Percentiles rank a stretch among this genome's conserved stretches.
Conservation (phyloP, 1,139 yeast species). For the Entelexis paramagnoliae region DNA sequence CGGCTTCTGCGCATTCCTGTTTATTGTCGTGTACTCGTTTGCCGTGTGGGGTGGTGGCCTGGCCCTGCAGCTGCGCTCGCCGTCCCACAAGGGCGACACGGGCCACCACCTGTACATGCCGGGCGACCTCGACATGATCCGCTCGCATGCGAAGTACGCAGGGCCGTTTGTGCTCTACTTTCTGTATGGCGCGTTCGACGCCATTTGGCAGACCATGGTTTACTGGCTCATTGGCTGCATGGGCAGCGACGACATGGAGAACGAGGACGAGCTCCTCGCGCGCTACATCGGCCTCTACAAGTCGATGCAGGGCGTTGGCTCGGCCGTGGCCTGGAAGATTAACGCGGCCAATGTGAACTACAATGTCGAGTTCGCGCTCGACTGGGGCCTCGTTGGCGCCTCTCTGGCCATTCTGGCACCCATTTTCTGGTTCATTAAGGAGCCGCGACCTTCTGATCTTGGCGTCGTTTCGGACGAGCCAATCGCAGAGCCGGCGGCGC, state of each 20-base stretch:
- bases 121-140: constrained; percentile 37
- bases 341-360: constrained; percentile 40
- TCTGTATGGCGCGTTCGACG: constrained; percentile 50
- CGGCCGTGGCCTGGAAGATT: constrained; percentile 53
- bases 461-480: not conserved
- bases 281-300: constrained; percentile 54
- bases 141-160: constrained; percentile 34
- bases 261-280: constrained; percentile 32
- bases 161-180: constrained; percentile 55
- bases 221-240: constrained; percentile 52
- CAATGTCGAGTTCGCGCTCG: constrained; percentile 41
- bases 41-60: constrained; percentile 57
- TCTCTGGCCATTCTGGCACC: constrained; percentile 40
- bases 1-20: constrained; percentile 41
- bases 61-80: constrained; percentile 40
- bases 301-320: constrained; percentile 55
- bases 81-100: constrained; percentile 29
- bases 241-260: constrained; percentile 28
- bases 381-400: constrained; percentile 49
- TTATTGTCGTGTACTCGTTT: constrained; percentile 38
- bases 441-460: constrained; percentile 10
- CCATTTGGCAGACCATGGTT: constrained; percentile 47
- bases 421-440: constrained; percentile 32
- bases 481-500: not conserved
- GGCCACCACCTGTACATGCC: constrained; percentile 27